Evolutionary conservation across 805 yeast genomes (phyloP).

Genomic region (Saccharomyces mikatae): DNA sequence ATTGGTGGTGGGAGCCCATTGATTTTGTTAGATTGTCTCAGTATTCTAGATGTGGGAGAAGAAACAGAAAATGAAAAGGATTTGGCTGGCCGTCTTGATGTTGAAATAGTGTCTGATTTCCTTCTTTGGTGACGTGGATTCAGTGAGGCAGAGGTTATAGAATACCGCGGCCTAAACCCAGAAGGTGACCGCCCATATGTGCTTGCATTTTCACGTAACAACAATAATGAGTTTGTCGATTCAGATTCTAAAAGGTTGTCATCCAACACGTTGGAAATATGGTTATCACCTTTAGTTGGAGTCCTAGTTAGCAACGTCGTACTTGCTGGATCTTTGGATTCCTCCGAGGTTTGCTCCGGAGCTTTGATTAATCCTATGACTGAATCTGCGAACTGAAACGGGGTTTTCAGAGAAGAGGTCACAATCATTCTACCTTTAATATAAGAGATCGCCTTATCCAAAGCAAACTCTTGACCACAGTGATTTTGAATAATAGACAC

Average conservation of each 20-base stretch:
- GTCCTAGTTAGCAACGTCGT: background rate
- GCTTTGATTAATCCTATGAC: conserved; percentile 19
- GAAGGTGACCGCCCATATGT: conserved; percentile 8
- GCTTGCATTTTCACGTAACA: conserved; percentile 16
- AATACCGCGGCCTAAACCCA: background rate
- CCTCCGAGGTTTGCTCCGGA: conserved; percentile 5
- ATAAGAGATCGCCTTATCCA: conserved; percentile 64
- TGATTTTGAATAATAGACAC: conserved; percentile 77
- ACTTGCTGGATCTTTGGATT: background rate
- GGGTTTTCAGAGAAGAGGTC: conserved; percentile 22
- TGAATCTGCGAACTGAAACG: conserved; percentile 19
- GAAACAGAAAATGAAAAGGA: conserved; percentile 17
- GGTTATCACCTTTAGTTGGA: conserved; percentile 6
- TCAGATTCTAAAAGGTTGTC: conserved; percentile 25
- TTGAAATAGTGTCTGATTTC: conserved; percentile 19
- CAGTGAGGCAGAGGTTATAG: background rate
- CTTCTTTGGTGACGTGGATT: conserved; percentile 11
- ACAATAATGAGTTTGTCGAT: conserved; percentile 17
- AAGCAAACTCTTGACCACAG: conserved; percentile 80
- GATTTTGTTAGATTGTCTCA: conserved; percentile 5
- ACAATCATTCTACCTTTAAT: conserved; percentile 54
- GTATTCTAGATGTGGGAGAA: conserved; percentile 15
- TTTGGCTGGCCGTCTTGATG: conserved; percentile 12
- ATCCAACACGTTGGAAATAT: conserved; percentile 14
- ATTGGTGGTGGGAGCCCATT: conserved; percentile 13